Evolutionary conservation across 2,329 filamentous ascomycete genomes (phyloP).

Genomic region (Mycocentrospora acerina): DNA sequence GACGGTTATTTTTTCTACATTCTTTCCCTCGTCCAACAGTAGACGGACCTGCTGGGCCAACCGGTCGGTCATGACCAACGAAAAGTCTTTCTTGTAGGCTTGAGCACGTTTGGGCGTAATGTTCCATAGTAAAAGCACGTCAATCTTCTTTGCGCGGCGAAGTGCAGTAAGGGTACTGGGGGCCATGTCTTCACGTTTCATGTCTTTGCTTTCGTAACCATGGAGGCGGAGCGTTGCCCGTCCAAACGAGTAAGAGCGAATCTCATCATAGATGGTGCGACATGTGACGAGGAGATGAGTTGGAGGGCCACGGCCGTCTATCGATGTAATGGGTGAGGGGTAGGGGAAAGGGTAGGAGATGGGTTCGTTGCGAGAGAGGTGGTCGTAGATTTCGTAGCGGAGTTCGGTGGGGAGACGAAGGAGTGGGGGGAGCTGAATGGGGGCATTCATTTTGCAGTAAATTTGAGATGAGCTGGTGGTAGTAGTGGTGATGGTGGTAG

Average conservation of each 20-base stretch:
- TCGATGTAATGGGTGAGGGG: conserved; percentile 13
- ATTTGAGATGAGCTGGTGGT: not conserved
- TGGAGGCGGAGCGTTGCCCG: conserved; percentile 14
- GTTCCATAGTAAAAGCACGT: conserved; percentile 7
- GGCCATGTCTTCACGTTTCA: not conserved
- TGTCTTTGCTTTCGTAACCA: conserved; percentile 5
- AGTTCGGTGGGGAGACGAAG: conserved; percentile 15
- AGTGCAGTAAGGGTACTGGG: not conserved
- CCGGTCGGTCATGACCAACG: conserved; percentile 7
- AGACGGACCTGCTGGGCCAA: conserved; percentile 7
- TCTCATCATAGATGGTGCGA: conserved; percentile 9
- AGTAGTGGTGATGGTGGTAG: too few relatives aligned
- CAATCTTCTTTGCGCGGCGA: conserved; percentile 4
- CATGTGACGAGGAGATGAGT: conserved; percentile 10
- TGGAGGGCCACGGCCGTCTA: conserved; percentile 11
- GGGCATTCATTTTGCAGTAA: not conserved
- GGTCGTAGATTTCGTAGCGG: conserved; percentile 17
- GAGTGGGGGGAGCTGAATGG: conserved; percentile 1
- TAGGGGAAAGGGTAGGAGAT: conserved; percentile 15
- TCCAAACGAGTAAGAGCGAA: conserved; percentile 14
- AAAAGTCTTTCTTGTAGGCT: not conserved
- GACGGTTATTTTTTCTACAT: conserved; percentile 4
- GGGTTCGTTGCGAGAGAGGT: conserved; percentile 6
- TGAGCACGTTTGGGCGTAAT: not conserved
- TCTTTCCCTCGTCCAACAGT: conserved; percentile 11